Evolutionary conservation across 179 eudicot genomes (phyloP).

Genomic region (Dionaea muscipula): DNA sequence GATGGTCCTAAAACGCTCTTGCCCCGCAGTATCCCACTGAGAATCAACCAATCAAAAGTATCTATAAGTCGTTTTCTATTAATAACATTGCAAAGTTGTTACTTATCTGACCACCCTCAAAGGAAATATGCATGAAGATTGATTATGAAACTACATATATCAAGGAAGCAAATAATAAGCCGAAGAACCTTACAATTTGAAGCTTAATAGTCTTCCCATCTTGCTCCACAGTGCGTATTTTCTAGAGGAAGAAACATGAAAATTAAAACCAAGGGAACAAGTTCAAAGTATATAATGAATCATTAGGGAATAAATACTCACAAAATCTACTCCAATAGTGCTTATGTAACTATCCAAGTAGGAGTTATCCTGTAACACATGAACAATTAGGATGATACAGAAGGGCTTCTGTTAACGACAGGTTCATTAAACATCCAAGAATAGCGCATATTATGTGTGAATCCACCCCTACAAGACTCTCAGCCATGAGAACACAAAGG

Average conservation of each 20-base stretch:
- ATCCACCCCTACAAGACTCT: too few relatives aligned
- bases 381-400: neutral
- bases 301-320: constrained; percentile 11
- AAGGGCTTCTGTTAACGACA: too few relatives aligned
- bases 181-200: constrained; percentile 32
- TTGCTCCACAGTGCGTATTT: constrained; percentile 50
- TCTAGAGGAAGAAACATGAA: constrained; percentile 14
- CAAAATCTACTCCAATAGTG: constrained; percentile 48
- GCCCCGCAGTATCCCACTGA: constrained; percentile 63
- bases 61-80: neutral
- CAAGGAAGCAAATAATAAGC: neutral
- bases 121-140: neutral
- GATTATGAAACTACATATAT: neutral
- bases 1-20: constrained; percentile 53
- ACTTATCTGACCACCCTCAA: neutral
- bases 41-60: neutral
- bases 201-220: constrained; percentile 46
- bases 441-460: too few relatives aligned
- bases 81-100: neutral
- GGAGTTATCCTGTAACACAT: constrained; percentile 8
- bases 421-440: too few relatives aligned
- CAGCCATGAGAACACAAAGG: too few relatives aligned
- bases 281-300: neutral
- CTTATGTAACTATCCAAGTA: constrained; percentile 37
- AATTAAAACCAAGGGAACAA: neutral